These are phyloP conservation scores for Acaromyces ingoldii DNA, from an alignment of 1,284 basidiomycete species.

Conservation along the genomic window DNA sequence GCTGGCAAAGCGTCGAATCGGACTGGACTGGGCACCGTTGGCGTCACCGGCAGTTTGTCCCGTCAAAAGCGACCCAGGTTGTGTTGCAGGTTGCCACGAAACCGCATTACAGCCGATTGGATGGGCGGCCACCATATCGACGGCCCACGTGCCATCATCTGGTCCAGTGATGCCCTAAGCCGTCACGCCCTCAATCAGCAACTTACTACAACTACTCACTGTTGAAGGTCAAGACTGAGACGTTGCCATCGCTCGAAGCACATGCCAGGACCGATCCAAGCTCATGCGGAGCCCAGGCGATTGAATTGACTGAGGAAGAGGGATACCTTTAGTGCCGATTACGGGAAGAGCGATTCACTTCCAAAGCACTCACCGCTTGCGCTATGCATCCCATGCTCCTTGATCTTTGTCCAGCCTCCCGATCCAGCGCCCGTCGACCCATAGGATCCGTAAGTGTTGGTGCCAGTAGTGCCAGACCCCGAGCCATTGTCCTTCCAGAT, in stretches of 20 bases:
- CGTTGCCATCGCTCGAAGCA: slow-evolving; percentile 95
- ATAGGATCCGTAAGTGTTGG: slow-evolving; percentile 35
- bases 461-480: slow-evolving; percentile 57
- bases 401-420: slow-evolving; percentile 79
- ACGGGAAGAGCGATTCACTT: too few relatives aligned
- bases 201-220: slow-evolving; percentile 59
- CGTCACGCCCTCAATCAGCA: neutral
- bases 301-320: slow-evolving; percentile 91
- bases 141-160: slow-evolving; percentile 96
- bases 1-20: slow-evolving; percentile 65
- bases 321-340: too few relatives aligned
- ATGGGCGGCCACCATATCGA: slow-evolving; percentile 90
- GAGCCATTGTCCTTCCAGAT: slow-evolving; percentile 82
- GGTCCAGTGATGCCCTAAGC: neutral
- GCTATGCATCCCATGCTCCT: slow-evolving; percentile 89
- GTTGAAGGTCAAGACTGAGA: slow-evolving; percentile 95
- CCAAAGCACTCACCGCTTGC: slow-evolving; percentile 68
- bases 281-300: slow-evolving; percentile 97
- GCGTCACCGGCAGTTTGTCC: slow-evolving; percentile 17
- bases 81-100: slow-evolving; percentile 91
- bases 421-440: slow-evolving; percentile 19
- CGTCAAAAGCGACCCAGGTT: slow-evolving; percentile 64
- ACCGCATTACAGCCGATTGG: slow-evolving; percentile 95
- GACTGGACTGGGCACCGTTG: slow-evolving; percentile 57
- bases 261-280: slow-evolving; percentile 94